phyloP scores from a whole-genome alignment of 139 green algal genomes.

The Dunaliella sp. region DNA sequence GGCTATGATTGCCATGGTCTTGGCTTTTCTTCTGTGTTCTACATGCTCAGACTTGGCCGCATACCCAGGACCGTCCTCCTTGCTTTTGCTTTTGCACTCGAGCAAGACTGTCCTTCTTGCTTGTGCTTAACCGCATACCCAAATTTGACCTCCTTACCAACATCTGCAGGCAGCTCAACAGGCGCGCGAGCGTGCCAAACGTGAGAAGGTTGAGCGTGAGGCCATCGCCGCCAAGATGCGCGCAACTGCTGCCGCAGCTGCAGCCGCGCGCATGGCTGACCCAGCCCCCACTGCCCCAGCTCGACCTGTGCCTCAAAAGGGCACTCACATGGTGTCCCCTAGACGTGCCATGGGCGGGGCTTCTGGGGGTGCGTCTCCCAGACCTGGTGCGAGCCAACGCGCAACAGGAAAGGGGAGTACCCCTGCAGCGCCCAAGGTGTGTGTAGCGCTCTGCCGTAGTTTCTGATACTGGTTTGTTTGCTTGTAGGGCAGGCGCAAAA shows the following conservation, averaged over 20 bases:
- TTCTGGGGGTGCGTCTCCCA: background rate
- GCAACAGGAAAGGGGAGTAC: background rate
- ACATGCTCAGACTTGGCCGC: too few species aligned
- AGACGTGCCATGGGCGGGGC: background rate
- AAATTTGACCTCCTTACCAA: too few species aligned
- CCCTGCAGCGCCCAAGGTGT: background rate
- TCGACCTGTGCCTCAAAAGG: background rate
- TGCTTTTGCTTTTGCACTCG: too few species aligned
- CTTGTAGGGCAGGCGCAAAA: background rate
- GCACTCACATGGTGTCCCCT: background rate
- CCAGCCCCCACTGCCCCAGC: background rate
- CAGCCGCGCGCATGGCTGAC: background rate
- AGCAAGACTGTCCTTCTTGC: too few species aligned
- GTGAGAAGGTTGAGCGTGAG: conserved; percentile 1
- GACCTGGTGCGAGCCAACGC: background rate
- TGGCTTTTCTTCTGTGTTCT: too few species aligned
- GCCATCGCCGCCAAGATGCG: conserved; percentile 2
- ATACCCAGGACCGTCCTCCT: too few species aligned
- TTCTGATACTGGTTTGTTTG: background rate
- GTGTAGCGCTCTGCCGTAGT: background rate
- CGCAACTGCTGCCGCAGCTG: conserved; percentile 7
- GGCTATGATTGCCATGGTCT: too few species aligned
- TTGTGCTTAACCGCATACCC: too few species aligned
- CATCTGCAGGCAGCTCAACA: background rate
- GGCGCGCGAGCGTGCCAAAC: conserved; percentile 1